Percentiles rank a stretch among this genome's conserved stretches.
These are phyloP conservation scores for Canariomyces notabilis DNA, from an alignment of 2,329 filamentous ascomycete genomes.

Conservation along the genomic window DNA sequence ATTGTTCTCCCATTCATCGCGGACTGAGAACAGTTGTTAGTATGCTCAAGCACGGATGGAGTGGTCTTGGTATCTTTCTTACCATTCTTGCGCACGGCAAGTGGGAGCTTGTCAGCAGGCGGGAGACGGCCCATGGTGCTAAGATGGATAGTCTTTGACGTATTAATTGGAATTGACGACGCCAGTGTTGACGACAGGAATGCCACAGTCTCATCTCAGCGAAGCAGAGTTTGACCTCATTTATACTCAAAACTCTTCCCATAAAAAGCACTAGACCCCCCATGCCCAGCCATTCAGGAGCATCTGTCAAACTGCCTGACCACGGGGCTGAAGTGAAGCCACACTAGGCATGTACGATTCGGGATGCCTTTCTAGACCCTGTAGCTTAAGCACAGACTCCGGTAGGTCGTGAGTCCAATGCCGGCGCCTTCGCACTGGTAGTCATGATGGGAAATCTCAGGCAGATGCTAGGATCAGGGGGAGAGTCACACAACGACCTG, in stretches of 20 bases:
- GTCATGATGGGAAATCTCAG: conserved; percentile 4
- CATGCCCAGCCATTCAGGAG: no score
- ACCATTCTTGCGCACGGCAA: conserved; percentile 50
- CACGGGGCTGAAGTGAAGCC: no score
- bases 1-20: conserved; percentile 48
- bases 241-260: no score
- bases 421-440: background rate
- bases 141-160: no score
- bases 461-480: background rate
- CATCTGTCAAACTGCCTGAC: no score
- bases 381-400: background rate
- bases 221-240: no score
- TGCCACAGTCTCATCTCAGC: no score
- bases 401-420: background rate
- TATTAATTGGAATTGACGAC: no score
- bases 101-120: conserved; percentile 46
- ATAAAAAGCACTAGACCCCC: no score
- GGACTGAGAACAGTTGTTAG: conserved; percentile 34
- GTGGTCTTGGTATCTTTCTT: conserved; percentile 17
- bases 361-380: no score
- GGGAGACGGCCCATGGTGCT: conserved; percentile 37
- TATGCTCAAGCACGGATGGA: no score
- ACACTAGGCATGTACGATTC: background rate
- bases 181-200: no score
- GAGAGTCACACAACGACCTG: background rate